Evolutionary conservation across 2,329 filamentous ascomycete genomes (phyloP), one percentile per base, ranked within the genome.

Genomic region (Fusarium guadeloupense): DNA sequence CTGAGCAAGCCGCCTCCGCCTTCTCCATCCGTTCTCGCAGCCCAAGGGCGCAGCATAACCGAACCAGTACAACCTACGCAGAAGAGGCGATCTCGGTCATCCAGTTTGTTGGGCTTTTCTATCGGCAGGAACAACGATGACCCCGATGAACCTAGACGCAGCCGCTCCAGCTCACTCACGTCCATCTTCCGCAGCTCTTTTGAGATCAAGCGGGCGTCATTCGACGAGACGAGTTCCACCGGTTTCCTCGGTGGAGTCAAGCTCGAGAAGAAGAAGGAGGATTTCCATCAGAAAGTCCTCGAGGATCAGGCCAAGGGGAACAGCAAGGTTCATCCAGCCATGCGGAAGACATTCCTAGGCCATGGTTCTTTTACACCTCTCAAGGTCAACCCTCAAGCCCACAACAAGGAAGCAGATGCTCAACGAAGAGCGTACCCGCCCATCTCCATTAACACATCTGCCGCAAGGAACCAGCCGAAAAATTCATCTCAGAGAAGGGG

Each of bases 211-310:
- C 70, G 75, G 3, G 65, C 68, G 1, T 77, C 75, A 0, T 59
- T 71, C 16, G 75, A 76, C 28, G 68, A 71, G 17, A 56, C 65
- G 9, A 61, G 59, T n/a, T 66, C 75, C 6, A 69, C 67, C 2
- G 73, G 72, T 12, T 80, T 80, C 58, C 74, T 80, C 20, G 76
- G 78, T 1, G 77, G 75, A 17, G 73, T 74, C 47, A 80, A 79
- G 51, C 69, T 79, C 14, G 77, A 78, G 40, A 69, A 76, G 40
- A 71, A 78, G 50, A 73, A 73, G 39, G 71, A 77, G 8, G 71
- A 71, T 2, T 72, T 72, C 16, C 64, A 72, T 9, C 67, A 76
- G 30, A 66, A 70, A 33, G 64, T 66, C 1, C 54, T 71, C 8
- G 63, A 75, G 1, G 67, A 64, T 9, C 67, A 71, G 4, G 64